Percentiles rank a stretch among this genome's conserved stretches.
phyloP scores from a whole-genome alignment of 805 yeast species.

The Metschnikowia proteae region DNA sequence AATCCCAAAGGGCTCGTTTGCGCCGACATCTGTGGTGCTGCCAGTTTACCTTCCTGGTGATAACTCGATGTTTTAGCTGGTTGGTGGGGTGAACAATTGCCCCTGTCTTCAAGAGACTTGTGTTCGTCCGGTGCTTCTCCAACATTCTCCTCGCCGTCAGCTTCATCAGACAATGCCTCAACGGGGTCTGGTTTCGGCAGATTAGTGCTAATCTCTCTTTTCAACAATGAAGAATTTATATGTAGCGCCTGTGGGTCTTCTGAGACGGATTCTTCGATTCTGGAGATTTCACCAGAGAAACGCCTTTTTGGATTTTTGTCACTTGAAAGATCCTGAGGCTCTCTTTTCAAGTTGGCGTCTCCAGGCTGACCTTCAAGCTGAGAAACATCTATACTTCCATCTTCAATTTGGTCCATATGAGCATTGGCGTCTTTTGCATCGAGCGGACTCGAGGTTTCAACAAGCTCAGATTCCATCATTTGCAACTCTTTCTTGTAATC shows the following conservation, averaged over 20 bases:
- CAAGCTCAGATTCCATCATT: conserved; percentile 12
- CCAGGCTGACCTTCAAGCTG: neutral
- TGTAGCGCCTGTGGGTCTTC: neutral
- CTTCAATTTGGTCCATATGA: neutral
- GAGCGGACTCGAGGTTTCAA: neutral
- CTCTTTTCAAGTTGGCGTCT: neutral
- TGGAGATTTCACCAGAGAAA: neutral
- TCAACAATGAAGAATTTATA: neutral
- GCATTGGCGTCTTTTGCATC: neutral
- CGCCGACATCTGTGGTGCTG: neutral
- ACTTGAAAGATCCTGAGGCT: neutral
- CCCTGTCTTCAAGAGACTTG: neutral
- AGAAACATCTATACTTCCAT: neutral
- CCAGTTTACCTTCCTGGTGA: neutral
- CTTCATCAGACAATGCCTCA: neutral
- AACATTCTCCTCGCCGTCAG: neutral
- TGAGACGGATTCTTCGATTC: conserved; percentile 1
- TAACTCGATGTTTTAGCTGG: neutral
- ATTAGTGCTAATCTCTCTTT: neutral
- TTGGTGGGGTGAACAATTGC: neutral
- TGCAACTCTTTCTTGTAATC: conserved; percentile 14
- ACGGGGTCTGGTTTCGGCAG: neutral
- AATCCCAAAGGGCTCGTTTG: neutral
- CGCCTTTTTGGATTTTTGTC: neutral
- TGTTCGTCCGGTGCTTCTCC: neutral